A percentile compares a stretch with the other conserved stretches of the same genome.
phyloP scores from a whole-genome alignment of 768 basidiomycete genomes.

The Cystoderma amianthinum region DNA sequence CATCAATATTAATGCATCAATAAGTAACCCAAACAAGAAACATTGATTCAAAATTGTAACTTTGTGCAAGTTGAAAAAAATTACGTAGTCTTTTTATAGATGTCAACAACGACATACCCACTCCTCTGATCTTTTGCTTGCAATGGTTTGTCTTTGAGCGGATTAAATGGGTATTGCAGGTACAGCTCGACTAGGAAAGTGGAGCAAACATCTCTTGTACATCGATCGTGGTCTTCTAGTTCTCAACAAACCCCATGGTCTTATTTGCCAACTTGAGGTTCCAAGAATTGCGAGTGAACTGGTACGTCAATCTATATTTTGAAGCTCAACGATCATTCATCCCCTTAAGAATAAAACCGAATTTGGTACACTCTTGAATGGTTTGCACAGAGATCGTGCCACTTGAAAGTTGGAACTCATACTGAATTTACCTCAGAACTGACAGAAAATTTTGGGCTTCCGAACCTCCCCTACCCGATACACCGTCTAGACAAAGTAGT shows the following conservation, averaged over 20 bases:
- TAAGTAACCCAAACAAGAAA: too few species aligned
- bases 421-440: slow-evolving; percentile 14
- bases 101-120: too few species aligned
- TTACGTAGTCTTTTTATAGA: too few species aligned
- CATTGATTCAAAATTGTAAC: too few species aligned
- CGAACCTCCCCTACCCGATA: slow-evolving; percentile 36
- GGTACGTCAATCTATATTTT: slow-evolving; percentile 5
- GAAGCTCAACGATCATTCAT: too few species aligned
- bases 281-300: slow-evolving; percentile 1
- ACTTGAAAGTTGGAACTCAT: not conserved
- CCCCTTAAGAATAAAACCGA: too few species aligned
- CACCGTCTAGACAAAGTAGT: slow-evolving; percentile 65
- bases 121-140: too few species aligned
- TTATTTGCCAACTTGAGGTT: slow-evolving; percentile 7
- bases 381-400: not conserved
- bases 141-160: too few species aligned
- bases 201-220: slow-evolving; percentile 6
- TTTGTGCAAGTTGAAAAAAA: too few species aligned
- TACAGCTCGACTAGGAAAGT: not conserved
- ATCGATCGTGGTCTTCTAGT: slow-evolving; percentile 7
- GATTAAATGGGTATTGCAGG: too few species aligned
- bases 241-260: slow-evolving; percentile 9
- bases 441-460: slow-evolving; percentile 20
- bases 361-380: not conserved
- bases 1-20: too few species aligned